A percentile compares a stretch with the other conserved stretches of the same genome.
phyloP scores from a whole-genome alignment of 306 rosid genomes.

The Acacia crassicarpa region DNA sequence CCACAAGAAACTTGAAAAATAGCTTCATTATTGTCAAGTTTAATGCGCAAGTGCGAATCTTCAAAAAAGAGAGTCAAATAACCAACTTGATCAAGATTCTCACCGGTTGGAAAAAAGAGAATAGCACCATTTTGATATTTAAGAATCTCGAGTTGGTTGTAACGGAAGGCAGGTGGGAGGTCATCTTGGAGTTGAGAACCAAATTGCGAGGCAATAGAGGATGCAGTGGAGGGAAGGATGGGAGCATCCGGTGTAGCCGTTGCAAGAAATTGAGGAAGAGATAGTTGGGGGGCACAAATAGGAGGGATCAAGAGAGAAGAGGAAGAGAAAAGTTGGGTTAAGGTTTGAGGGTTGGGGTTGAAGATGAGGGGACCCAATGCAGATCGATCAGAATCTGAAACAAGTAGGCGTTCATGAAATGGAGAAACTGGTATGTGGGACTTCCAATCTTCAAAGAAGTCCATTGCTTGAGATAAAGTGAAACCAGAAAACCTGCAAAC shows the following conservation, averaged over 20 bases:
- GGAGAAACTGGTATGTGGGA: slow-evolving; percentile 52
- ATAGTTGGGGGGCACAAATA: slow-evolving; percentile 39
- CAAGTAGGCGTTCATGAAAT: slow-evolving; percentile 35
- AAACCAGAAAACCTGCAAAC: background rate
- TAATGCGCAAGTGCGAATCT: slow-evolving; percentile 16
- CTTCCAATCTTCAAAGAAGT: slow-evolving; percentile 55
- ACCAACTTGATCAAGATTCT: slow-evolving; percentile 49
- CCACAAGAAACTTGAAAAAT: slow-evolving; percentile 33
- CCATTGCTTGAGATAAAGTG: slow-evolving; percentile 16
- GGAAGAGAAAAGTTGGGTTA: slow-evolving; percentile 40
- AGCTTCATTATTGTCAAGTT: background rate
- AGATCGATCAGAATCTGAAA: slow-evolving; percentile 1
- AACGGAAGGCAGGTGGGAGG: slow-evolving; percentile 21
- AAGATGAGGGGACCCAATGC: slow-evolving; percentile 62
- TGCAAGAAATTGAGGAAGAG: slow-evolving; percentile 39
- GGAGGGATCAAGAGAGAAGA: slow-evolving; percentile 42
- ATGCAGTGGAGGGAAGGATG: slow-evolving; percentile 14
- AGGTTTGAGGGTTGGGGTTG: slow-evolving; percentile 46
- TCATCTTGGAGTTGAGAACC: slow-evolving; percentile 26
- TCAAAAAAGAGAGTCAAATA: slow-evolving; percentile 34
- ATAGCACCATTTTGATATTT: slow-evolving; percentile 15
- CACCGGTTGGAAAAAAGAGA: slow-evolving; percentile 60
- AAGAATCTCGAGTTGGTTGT: slow-evolving; percentile 50
- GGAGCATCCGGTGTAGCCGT: slow-evolving; percentile 38
- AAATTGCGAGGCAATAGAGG: slow-evolving; percentile 39